A percentile compares a stretch with the other conserved stretches of the same genome.
phyloP scores from a whole-genome alignment of 179 eudicot genomes.

The Carnegiea gigantea region DNA sequence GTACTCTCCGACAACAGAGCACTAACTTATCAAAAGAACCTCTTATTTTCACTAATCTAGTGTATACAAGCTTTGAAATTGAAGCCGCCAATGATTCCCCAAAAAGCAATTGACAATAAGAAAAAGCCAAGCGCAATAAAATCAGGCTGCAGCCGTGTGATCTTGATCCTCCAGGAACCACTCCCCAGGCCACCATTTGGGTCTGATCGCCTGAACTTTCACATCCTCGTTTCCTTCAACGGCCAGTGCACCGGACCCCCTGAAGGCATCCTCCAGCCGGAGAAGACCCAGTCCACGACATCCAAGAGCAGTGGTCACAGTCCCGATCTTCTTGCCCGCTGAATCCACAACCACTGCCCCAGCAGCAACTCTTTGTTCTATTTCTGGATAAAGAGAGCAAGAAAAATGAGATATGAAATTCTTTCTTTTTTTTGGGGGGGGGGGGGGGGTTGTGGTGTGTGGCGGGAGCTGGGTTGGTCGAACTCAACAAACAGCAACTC shows the following conservation, averaged over 20 bases:
- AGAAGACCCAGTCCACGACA: slow-evolving; percentile 79
- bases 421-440: background rate
- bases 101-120: background rate
- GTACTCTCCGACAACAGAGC: background rate
- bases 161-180: slow-evolving; percentile 62
- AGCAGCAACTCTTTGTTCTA: slow-evolving; percentile 66
- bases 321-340: slow-evolving; percentile 69
- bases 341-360: slow-evolving; percentile 53
- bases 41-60: slow-evolving; percentile 8
- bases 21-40: slow-evolving; percentile 4
- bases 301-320: slow-evolving; percentile 77
- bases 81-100: slow-evolving; percentile 15
- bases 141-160: slow-evolving; percentile 35
- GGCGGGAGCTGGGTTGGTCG: background rate
- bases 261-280: slow-evolving; percentile 76
- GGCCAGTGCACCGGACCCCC: slow-evolving; percentile 40
- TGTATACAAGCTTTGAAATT: background rate
- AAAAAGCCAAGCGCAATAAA: background rate
- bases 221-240: slow-evolving; percentile 65
- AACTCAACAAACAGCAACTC: background rate
- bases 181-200: slow-evolving; percentile 93
- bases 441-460: background rate
- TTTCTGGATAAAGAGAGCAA: slow-evolving; percentile 38
- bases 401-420: slow-evolving; percentile 2
- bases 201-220: slow-evolving; percentile 62